Evolutionary conservation across 2,329 filamentous ascomycete species (phyloP).

Genomic region (Aurifilum marmelostoma): DNA sequence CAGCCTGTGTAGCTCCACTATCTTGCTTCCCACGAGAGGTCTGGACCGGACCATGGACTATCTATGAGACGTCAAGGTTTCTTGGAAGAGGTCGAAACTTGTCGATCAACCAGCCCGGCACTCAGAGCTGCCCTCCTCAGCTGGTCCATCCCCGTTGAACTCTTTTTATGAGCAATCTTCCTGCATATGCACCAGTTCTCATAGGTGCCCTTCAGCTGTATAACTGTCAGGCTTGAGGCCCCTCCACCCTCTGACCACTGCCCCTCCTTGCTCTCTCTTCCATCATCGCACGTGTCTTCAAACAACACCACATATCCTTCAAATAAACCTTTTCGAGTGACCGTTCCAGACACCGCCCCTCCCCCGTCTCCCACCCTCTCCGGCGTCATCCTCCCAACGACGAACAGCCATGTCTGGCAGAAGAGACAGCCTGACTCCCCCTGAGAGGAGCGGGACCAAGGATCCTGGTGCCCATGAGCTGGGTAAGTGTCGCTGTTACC

Average conservation of each 20-base stretch:
- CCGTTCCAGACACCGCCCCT: not conserved
- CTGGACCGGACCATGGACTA: slow-evolving; percentile 19
- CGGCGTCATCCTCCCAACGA: not conserved
- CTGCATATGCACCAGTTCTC: not conserved
- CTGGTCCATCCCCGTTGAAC: slow-evolving; percentile 2
- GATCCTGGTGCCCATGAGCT: slow-evolving; percentile 65
- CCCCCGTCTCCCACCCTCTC: not conserved
- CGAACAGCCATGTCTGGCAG: slow-evolving; percentile 37
- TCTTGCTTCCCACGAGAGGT: slow-evolving; percentile 6
- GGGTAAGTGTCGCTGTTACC: slow-evolving; percentile 44
- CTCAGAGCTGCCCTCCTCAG: slow-evolving; percentile 13
- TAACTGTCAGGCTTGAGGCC: slow-evolving; percentile 6
- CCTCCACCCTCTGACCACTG: slow-evolving; percentile 16
- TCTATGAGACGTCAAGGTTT: slow-evolving; percentile 28
- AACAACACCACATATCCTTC: not conserved
- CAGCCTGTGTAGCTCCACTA: slow-evolving; percentile 23
- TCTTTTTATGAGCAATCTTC: not conserved
- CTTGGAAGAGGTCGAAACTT: slow-evolving; percentile 23
- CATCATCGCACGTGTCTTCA: slow-evolving; percentile 19
- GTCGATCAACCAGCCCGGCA: slow-evolving; percentile 26
- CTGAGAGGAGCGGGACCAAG: slow-evolving; percentile 45
- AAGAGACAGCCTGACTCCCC: slow-evolving; percentile 45
- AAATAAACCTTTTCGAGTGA: slow-evolving; percentile 2
- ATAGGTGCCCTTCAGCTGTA: not conserved
- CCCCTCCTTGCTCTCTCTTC: slow-evolving; percentile 21